phyloP scores from a whole-genome alignment of 495 filamentous ascomycete species.

The Amorphotheca resinae region DNA sequence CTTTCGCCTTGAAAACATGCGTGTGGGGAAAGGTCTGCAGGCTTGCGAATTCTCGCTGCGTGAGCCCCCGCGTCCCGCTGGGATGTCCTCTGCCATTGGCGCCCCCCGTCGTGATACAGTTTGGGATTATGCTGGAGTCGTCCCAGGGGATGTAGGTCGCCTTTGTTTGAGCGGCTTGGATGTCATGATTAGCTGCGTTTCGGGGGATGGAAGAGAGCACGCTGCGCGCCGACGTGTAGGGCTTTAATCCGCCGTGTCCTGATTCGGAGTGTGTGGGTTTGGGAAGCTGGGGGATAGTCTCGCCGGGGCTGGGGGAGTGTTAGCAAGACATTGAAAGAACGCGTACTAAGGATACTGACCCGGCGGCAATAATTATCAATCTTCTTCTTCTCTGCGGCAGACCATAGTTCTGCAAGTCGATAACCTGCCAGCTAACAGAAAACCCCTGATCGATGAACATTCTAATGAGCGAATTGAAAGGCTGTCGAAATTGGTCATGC shows the following conservation, averaged over 20 bases:
- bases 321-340: not conserved
- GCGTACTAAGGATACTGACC: constrained; percentile 32
- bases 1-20: constrained; percentile 41
- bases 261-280: constrained; percentile 44
- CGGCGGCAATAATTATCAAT: constrained; percentile 66
- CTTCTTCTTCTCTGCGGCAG: constrained; percentile 47
- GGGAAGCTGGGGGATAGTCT: constrained; percentile 58
- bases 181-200: constrained; percentile 32
- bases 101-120: constrained; percentile 58
- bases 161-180: not conserved
- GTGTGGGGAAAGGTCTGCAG: constrained; percentile 59
- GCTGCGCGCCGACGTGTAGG: constrained; percentile 31
- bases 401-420: constrained; percentile 36
- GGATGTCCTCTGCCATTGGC: constrained; percentile 52
- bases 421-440: constrained; percentile 42
- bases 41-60: constrained; percentile 57
- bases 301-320: constrained; percentile 46
- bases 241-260: constrained; percentile 19
- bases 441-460: constrained; percentile 54
- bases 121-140: constrained; percentile 34
- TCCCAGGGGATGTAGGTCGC: constrained; percentile 18
- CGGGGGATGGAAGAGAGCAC: constrained; percentile 29
- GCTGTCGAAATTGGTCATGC: constrained; percentile 22
- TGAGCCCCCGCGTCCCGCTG: constrained; percentile 50
- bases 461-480: constrained; percentile 48